Conservation (phyloP, 768 basidiomycete species). For the Collybia sordida region DNA sequence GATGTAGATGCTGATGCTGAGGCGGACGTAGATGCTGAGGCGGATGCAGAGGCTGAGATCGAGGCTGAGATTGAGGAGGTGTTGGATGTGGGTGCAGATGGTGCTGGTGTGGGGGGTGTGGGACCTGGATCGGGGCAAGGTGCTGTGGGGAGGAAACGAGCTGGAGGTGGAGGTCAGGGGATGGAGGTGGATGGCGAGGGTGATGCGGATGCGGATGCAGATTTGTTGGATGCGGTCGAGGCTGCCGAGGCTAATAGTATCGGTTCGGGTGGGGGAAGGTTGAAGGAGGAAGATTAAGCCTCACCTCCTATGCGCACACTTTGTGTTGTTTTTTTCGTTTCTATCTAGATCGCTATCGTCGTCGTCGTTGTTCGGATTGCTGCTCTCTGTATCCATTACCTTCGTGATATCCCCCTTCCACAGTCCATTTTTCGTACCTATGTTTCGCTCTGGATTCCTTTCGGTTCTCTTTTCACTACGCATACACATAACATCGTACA, state of each 20-base stretch:
- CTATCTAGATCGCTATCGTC: not conserved
- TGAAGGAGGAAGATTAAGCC: constrained; percentile 20
- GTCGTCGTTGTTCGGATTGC: too few relatives aligned
- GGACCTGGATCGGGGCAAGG: too few relatives aligned
- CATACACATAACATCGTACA: too few relatives aligned
- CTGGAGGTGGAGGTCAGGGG: not conserved
- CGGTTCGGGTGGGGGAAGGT: constrained; percentile 22
- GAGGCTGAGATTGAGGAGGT: constrained; percentile 23
- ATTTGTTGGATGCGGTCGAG: constrained; percentile 51
- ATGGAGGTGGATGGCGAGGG: constrained; percentile 18
- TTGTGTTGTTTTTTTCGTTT: not conserved
- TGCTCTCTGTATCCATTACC: too few relatives aligned
- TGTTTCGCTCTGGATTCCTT: too few relatives aligned
- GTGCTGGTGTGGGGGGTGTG: constrained; percentile 29
- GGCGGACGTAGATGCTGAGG: constrained; percentile 30
- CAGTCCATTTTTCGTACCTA: too few relatives aligned
- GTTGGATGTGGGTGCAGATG: constrained; percentile 12
- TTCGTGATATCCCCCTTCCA: too few relatives aligned
- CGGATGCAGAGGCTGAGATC: constrained; percentile 35
- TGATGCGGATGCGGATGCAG: constrained; percentile 40
- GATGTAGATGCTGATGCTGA: constrained; percentile 32
- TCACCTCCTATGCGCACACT: not conserved
- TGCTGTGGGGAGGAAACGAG: constrained; percentile 1
- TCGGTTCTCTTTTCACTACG: too few relatives aligned
- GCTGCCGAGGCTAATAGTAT: constrained; percentile 45